These are phyloP conservation scores for Prunus mira DNA, from an alignment of 306 rosid genomes.

Conservation along the genomic window DNA sequence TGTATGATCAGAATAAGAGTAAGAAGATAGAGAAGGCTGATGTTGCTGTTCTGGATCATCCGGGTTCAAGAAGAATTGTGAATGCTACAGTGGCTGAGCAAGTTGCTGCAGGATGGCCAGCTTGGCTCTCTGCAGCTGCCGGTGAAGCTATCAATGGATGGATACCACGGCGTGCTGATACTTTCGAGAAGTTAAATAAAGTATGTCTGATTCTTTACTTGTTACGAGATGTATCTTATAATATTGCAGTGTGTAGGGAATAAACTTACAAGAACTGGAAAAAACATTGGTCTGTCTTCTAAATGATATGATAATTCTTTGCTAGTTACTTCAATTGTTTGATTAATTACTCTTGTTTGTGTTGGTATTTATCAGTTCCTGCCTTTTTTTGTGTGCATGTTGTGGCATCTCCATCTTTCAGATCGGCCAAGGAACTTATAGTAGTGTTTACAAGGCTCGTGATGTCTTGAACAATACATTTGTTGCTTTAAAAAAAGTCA, in stretches of 20 bases:
- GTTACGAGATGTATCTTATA: constrained; percentile 5
- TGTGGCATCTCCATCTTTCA: constrained; percentile 39
- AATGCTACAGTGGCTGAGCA: constrained; percentile 69
- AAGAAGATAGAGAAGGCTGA: constrained; percentile 47
- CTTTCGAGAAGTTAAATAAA: constrained; percentile 70
- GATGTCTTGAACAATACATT: constrained; percentile 57
- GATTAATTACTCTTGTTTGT: not conserved
- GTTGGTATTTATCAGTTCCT: not conserved
- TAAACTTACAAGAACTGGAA: not conserved
- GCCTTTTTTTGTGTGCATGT: constrained; percentile 11
- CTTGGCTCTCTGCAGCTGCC: constrained; percentile 85
- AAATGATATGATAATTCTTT: not conserved
- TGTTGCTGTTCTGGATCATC: constrained; percentile 34
- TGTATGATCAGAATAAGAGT: constrained; percentile 38
- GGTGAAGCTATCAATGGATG: constrained; percentile 85
- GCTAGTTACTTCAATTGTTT: constrained; percentile 6
- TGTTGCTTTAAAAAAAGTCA: constrained; percentile 86
- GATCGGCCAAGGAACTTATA: constrained; percentile 98
- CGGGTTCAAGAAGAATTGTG: constrained; percentile 58
- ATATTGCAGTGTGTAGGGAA: constrained; percentile 4
- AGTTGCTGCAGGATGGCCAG: constrained; percentile 96
- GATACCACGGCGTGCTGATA: constrained; percentile 74
- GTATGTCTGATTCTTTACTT: constrained; percentile 40
- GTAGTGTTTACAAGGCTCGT: constrained; percentile 86
- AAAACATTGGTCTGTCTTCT: constrained; percentile 6